Conservation (phyloP, 768 basidiomycete genomes). For the Naematelia encephala region DNA sequence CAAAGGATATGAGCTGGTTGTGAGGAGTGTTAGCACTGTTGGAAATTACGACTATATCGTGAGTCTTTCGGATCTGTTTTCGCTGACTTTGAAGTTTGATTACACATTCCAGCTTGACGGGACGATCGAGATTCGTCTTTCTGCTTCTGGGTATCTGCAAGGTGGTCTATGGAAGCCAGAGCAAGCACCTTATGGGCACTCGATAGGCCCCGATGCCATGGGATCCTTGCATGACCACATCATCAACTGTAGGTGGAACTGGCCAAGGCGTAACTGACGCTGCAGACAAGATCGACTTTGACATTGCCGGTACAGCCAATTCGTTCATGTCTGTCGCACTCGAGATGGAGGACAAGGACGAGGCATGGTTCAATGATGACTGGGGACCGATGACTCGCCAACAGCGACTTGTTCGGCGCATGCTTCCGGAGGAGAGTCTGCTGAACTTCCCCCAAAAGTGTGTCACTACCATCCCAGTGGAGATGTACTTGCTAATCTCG, state of each 20-base stretch:
- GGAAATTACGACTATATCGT: constrained; percentile 58
- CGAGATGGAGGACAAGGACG: constrained; percentile 55
- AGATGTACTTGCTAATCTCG: constrained; percentile 1
- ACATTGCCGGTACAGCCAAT: constrained; percentile 62
- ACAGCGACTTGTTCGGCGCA: constrained; percentile 15
- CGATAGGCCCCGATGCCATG: constrained; percentile 62
- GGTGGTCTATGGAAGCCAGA: constrained; percentile 60
- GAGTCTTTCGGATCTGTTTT: neutral
- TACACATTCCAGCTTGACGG: constrained; percentile 67
- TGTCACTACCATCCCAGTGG: neutral
- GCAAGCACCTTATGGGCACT: constrained; percentile 58
- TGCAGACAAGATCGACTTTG: constrained; percentile 60
- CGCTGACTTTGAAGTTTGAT: constrained; percentile 55
- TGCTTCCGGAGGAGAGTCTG: constrained; percentile 46
- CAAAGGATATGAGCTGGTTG: constrained; percentile 61
- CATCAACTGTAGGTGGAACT: constrained; percentile 59
- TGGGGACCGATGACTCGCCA: constrained; percentile 28
- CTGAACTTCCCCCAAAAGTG: constrained; percentile 58
- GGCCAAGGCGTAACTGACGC: neutral
- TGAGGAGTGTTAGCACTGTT: constrained; percentile 61
- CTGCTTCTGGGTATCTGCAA: constrained; percentile 68
- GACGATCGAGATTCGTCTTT: constrained; percentile 63
- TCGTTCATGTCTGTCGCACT: constrained; percentile 59
- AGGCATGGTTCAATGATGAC: constrained; percentile 61
- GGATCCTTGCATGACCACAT: constrained; percentile 68